Conservation (phyloP, 345 rosid genomes). For the Geranium rotundifolium region DNA sequence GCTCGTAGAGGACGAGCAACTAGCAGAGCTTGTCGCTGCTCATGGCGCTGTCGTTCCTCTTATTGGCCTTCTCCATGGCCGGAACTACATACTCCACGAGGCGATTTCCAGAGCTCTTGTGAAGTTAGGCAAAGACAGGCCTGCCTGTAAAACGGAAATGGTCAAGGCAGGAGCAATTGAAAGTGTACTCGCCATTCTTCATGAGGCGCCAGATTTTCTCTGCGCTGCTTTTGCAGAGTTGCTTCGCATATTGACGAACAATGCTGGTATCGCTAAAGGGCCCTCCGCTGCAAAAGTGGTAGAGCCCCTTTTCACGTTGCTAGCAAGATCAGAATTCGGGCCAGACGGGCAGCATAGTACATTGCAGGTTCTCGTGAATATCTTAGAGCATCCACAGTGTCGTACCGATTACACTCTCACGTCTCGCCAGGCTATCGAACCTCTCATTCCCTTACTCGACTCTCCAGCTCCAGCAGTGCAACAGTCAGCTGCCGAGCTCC, state of each 20-base stretch:
- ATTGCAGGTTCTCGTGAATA: constrained; percentile 86
- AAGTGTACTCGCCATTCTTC: constrained; percentile 77
- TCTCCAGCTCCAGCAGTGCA: constrained; percentile 91
- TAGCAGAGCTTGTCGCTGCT: constrained; percentile 96
- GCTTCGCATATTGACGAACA: constrained; percentile 88
- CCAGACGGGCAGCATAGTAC: constrained; percentile 94
- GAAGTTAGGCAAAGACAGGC: constrained; percentile 96
- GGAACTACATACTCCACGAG: constrained; percentile 83
- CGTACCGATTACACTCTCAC: constrained; percentile 71
- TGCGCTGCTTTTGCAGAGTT: constrained; percentile 90
- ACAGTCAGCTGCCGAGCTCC: constrained; percentile 97
- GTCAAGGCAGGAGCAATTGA: constrained; percentile 96
- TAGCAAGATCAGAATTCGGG: constrained; percentile 75
- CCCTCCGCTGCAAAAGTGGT: constrained; percentile 91
- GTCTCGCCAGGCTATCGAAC: constrained; percentile 83
- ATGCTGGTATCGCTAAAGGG: constrained; percentile 91
- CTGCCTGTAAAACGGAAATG: constrained; percentile 95
- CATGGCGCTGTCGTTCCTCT: constrained; percentile 99
- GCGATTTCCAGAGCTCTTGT: constrained; percentile 92
- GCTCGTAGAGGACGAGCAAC: constrained; percentile 95
- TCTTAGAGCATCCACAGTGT: constrained; percentile 93
- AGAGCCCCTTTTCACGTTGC: constrained; percentile 70
- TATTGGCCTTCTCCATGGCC: constrained; percentile 91
- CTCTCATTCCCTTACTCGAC: constrained; percentile 87
- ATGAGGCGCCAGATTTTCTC: constrained; percentile 90